Evolutionary conservation across 1,139 yeast species (phyloP).

Genomic region (Zygosaccharomyces sapae): DNA sequence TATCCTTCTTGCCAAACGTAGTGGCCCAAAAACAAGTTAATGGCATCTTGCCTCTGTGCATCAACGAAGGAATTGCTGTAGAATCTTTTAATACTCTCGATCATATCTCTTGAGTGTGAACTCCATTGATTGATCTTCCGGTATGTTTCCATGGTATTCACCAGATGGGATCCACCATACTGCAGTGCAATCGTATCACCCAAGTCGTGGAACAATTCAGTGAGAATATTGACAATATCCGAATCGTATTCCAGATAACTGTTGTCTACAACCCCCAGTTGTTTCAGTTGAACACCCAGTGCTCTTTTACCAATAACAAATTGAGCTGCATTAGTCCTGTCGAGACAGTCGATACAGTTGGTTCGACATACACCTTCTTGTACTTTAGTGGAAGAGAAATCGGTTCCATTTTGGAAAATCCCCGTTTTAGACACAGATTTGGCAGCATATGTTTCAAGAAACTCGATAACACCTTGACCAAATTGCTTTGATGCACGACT

Average conservation of each 20-base stretch:
- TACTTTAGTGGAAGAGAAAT: constrained; percentile 51
- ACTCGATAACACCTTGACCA: constrained; percentile 85
- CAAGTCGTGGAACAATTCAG: constrained; percentile 95
- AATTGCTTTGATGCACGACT: constrained; percentile 84
- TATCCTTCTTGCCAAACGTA: constrained; percentile 70
- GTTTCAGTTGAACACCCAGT: constrained; percentile 72
- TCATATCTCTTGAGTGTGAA: constrained; percentile 91
- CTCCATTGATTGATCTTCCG: constrained; percentile 97
- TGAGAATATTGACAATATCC: constrained; percentile 83
- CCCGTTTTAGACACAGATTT: constrained; percentile 63
- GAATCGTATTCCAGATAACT: constrained; percentile 81
- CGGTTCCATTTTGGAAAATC: constrained; percentile 77
- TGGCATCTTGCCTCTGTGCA: constrained; percentile 94
- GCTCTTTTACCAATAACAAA: constrained; percentile 94
- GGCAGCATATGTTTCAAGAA: constrained; percentile 77
- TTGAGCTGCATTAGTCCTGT: constrained; percentile 96
- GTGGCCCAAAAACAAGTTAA: constrained; percentile 86
- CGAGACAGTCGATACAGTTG: constrained; percentile 93
- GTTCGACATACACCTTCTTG: constrained; percentile 91
- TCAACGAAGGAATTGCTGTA: constrained; percentile 95
- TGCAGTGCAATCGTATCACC: constrained; percentile 97
- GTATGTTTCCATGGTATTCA: constrained; percentile 95
- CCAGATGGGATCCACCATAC: constrained; percentile 95
- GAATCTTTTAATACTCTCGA: constrained; percentile 88
- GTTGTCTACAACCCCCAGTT: constrained; percentile 67